phyloP scores from a whole-genome alignment of 2,329 filamentous ascomycete genomes.

The Exserohilum rostratum region DNA sequence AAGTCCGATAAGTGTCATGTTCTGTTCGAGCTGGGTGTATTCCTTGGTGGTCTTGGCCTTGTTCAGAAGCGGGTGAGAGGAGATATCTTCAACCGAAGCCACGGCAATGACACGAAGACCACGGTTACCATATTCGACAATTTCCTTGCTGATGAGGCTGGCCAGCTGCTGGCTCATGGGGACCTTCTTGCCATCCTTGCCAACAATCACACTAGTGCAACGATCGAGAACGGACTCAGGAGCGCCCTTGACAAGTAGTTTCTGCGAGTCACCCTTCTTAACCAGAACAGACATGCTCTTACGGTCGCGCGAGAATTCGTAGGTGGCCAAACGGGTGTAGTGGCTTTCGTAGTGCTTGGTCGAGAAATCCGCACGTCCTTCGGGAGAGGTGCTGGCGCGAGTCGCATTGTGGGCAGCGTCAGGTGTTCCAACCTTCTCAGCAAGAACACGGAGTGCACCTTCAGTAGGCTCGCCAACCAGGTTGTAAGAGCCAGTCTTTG shows the following conservation, averaged over 20 bases:
- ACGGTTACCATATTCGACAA: conserved; percentile 87
- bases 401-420: conserved; percentile 65
- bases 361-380: conserved; percentile 75
- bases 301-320: conserved; percentile 94
- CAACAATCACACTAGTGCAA: conserved; percentile 81
- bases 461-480: conserved; percentile 95
- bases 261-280: conserved; percentile 70
- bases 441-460: conserved; percentile 85
- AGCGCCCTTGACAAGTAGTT: conserved; percentile 93
- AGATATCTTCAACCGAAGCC: conserved; percentile 79
- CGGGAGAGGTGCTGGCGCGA: conserved; percentile 54
- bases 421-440: conserved; percentile 91
- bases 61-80: conserved; percentile 70
- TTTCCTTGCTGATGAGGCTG: conserved; percentile 75
- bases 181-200: conserved; percentile 77
- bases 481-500: conserved; percentile 73
- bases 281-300: conserved; percentile 99
- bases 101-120: conserved; percentile 95
- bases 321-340: conserved; percentile 79
- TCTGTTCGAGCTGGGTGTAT: conserved; percentile 87
- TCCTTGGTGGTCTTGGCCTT: conserved; percentile 82
- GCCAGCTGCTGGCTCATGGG: conserved; percentile 72
- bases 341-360: conserved; percentile 84
- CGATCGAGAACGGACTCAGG: conserved; percentile 93
- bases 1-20: conserved; percentile 91